These are phyloP conservation scores for Melastoma candidum DNA, from an alignment of 441 rosid species.

Conservation along the genomic window DNA sequence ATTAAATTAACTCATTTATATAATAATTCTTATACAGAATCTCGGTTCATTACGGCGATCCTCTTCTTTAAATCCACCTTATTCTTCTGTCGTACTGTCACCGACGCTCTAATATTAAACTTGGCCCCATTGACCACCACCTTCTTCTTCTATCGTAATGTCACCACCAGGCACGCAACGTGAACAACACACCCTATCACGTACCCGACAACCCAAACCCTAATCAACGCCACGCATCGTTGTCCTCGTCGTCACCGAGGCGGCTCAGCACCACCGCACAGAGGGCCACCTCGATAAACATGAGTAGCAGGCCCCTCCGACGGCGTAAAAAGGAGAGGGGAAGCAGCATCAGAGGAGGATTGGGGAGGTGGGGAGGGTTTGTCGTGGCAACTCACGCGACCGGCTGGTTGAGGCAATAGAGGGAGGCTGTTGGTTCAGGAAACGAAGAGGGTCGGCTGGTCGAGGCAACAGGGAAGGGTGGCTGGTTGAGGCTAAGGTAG, in stretches of 20 bases:
- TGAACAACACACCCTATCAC: constrained; percentile 44
- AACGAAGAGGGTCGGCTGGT: too few species aligned
- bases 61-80: constrained; percentile 71
- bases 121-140: constrained; percentile 18
- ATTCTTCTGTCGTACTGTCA: constrained; percentile 61
- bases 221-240: constrained; percentile 38
- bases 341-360: constrained; percentile 31
- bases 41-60: constrained; percentile 16
- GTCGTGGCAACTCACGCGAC: too few species aligned
- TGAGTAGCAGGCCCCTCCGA: constrained; percentile 43
- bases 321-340: constrained; percentile 45
- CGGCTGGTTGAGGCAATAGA: too few species aligned
- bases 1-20: too few species aligned
- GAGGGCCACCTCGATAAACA: constrained; percentile 37
- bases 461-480: too few species aligned
- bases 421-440: too few species aligned
- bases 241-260: constrained; percentile 9
- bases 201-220: constrained; percentile 52
- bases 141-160: too few species aligned
- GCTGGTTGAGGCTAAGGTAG: too few species aligned
- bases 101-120: constrained; percentile 66
- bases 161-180: constrained; percentile 32
- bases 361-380: too few species aligned
- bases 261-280: constrained; percentile 30
- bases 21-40: too few species aligned